Evolutionary conservation across 108 stramenopile species (phyloP).

Genomic region (Cylindrotheca closterium): DNA sequence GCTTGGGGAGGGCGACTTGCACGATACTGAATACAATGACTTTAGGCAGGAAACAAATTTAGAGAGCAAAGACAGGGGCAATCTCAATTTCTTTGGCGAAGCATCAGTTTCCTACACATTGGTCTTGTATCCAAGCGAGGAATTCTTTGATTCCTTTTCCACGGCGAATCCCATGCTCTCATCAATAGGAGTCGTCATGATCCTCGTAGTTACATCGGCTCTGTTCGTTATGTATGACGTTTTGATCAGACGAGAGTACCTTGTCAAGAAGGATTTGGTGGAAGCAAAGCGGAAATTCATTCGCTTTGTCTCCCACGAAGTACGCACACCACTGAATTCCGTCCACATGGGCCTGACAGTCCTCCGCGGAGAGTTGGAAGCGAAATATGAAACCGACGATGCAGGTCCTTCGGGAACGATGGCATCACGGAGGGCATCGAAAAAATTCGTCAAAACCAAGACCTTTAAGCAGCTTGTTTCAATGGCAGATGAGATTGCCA

Average conservation of each 20-base stretch:
- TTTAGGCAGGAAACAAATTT: not conserved
- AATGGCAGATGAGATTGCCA: constrained; percentile 11
- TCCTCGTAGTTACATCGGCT: constrained; percentile 38
- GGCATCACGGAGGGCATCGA: too few species aligned
- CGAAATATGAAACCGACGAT: not conserved
- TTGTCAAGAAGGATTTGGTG: constrained; percentile 27
- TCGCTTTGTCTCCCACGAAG: constrained; percentile 53
- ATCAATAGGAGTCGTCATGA: constrained; percentile 27
- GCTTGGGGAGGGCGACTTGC: not conserved
- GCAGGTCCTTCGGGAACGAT: too few species aligned
- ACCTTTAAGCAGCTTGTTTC: not conserved
- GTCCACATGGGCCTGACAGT: constrained; percentile 47
- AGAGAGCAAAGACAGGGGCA: too few species aligned
- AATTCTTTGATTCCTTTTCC: constrained; percentile 20
- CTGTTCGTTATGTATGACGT: constrained; percentile 53
- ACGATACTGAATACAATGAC: not conserved
- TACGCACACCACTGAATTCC: constrained; percentile 52
- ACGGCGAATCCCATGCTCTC: constrained; percentile 35
- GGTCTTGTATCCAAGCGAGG: constrained; percentile 24
- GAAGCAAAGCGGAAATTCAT: constrained; percentile 54
- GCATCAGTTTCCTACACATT: not conserved
- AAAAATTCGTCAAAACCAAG: not conserved
- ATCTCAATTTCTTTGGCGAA: not conserved
- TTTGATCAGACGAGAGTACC: constrained; percentile 45
- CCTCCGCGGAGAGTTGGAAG: constrained; percentile 27